phyloP scores from a whole-genome alignment of 2,329 filamentous ascomycete genomes.

The Phialophora chinensis region DNA sequence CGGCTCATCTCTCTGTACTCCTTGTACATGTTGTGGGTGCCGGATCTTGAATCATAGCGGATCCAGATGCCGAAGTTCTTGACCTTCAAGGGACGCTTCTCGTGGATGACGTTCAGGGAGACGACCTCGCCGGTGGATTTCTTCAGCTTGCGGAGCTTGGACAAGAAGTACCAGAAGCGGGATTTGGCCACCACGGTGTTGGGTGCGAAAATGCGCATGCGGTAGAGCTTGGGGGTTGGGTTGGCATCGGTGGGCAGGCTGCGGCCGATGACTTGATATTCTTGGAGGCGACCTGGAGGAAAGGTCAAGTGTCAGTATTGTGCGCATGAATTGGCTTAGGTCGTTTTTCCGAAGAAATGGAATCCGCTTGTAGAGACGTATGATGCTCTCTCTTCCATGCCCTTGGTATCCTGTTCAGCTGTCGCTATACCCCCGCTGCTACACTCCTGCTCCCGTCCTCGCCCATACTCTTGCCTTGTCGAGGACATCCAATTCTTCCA shows the following conservation, averaged over 20 bases:
- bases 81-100: conserved; percentile 99
- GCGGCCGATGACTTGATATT: conserved; percentile 99
- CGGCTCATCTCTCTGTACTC: conserved; percentile 99
- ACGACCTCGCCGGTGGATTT: conserved; percentile 99
- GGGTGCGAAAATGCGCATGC: conserved; percentile 99
- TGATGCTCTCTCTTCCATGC: neutral
- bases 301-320: neutral
- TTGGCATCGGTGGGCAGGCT: conserved; percentile 97
- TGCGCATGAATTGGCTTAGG: neutral
- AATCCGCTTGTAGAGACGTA: neutral
- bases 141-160: conserved; percentile 99
- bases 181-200: conserved; percentile 99
- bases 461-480: neutral
- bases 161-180: conserved; percentile 99
- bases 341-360: neutral
- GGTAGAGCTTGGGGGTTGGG: conserved; percentile 97
- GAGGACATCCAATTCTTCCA: neutral
- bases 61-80: conserved; percentile 99
- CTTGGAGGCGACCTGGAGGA: conserved; percentile 89
- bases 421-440: neutral
- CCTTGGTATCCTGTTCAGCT: neutral
- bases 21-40: conserved; percentile 99
- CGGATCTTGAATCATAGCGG: conserved; percentile 99
- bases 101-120: conserved; percentile 91
- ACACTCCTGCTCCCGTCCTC: neutral